These are phyloP conservation scores for Yarrowia hollandica DNA, from an alignment of 805 yeast genomes.

Conservation along the genomic window DNA sequence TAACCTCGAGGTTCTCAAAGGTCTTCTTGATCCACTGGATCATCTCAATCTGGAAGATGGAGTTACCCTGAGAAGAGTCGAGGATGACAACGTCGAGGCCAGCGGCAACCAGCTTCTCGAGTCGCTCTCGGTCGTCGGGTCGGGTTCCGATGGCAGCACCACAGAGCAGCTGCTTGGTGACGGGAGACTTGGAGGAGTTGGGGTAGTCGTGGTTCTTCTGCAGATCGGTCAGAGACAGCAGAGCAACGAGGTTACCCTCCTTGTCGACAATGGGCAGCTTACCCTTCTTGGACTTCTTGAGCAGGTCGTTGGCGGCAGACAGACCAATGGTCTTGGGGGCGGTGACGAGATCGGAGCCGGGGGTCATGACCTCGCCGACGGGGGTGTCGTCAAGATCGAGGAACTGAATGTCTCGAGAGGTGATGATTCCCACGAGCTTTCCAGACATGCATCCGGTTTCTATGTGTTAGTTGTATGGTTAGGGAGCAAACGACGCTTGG, in stretches of 20 bases:
- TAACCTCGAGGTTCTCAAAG: conserved; percentile 77
- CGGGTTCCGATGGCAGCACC: conserved; percentile 99
- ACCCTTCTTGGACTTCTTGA: conserved; percentile 94
- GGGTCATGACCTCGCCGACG: conserved; percentile 83
- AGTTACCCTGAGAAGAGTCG: conserved; percentile 98
- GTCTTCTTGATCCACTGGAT: conserved; percentile 83
- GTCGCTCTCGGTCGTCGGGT: conserved; percentile 82
- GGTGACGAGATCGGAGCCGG: conserved; percentile 66
- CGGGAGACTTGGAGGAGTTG: conserved; percentile 86
- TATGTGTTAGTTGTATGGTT: conserved; percentile 42
- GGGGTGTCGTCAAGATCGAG: conserved; percentile 65
- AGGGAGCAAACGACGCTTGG: background rate
- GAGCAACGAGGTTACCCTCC: conserved; percentile 72
- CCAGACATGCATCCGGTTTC: conserved; percentile 86
- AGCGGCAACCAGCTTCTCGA: conserved; percentile 81
- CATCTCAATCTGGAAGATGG: conserved; percentile 91
- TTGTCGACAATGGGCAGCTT: conserved; percentile 90
- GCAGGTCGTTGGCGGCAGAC: conserved; percentile 82
- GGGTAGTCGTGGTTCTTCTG: conserved; percentile 95
- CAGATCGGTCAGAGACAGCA: conserved; percentile 93
- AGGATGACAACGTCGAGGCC: conserved; percentile 95
- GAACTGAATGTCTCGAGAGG: conserved; percentile 97
- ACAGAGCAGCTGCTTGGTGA: conserved; percentile 92
- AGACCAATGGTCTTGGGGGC: conserved; percentile 81
- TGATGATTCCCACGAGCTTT: conserved; percentile 89